Evolutionary conservation across 2,329 filamentous ascomycete genomes (phyloP).

Genomic region (Fusarium sp.): DNA sequence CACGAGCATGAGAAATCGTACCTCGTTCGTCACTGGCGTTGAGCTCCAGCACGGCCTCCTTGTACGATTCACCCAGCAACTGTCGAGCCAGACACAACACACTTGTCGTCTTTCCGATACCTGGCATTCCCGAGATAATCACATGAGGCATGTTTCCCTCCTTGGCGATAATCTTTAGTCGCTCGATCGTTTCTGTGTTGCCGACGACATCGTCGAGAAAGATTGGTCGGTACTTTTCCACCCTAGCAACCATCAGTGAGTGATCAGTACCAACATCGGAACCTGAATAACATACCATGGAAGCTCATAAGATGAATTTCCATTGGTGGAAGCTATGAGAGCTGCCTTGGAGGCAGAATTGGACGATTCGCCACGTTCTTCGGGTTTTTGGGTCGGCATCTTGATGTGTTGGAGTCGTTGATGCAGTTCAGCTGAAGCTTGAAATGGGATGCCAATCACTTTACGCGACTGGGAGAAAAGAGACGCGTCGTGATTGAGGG

Average conservation of each 20-base stretch:
- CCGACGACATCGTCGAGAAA: conserved; percentile 97
- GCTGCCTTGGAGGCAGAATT: conserved; percentile 69
- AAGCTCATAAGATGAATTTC: conserved; percentile 74
- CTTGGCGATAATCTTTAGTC: conserved; percentile 96
- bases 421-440: conserved; percentile 32
- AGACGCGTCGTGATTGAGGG: conserved; percentile 48
- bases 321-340: conserved; percentile 62
- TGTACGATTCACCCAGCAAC: conserved; percentile 91
- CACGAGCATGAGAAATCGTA: conserved; percentile 44
- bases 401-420: conserved; percentile 26
- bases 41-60: conserved; percentile 95
- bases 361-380: conserved; percentile 71
- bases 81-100: conserved; percentile 93
- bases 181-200: conserved; percentile 97
- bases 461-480: conserved; percentile 49
- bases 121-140: conserved; percentile 99
- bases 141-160: conserved; percentile 99
- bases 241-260: conserved; percentile 68
- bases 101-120: conserved; percentile 98
- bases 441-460: conserved; percentile 45
- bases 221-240: conserved; percentile 96
- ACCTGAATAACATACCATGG: conserved; percentile 71
- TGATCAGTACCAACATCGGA: conserved; percentile 1
- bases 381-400: conserved; percentile 63
- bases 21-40: conserved; percentile 97